A percentile compares a stretch with the other conserved stretches of the same genome.
Evolutionary conservation across 2,329 filamentous ascomycete species (phyloP).

Genomic region (Talaromyces atroroseus): DNA sequence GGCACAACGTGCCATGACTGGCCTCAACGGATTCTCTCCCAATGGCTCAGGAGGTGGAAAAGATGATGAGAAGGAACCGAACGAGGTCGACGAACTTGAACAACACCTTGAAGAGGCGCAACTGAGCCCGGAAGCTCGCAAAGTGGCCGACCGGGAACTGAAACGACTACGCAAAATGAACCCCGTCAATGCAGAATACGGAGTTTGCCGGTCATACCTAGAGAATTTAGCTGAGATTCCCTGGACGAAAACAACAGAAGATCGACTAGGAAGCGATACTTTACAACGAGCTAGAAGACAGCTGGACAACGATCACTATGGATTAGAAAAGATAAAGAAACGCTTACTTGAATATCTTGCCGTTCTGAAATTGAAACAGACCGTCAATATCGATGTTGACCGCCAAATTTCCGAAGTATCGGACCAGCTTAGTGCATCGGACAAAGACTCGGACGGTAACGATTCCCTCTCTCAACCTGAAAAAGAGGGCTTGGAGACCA

Average conservation of each 20-base stretch:
- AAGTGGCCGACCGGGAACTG: conserved; percentile 85
- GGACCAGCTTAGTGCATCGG: conserved; percentile 19
- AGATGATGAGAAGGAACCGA: conserved; percentile 71
- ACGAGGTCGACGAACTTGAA: conserved; percentile 86
- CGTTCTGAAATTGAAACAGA: conserved; percentile 91
- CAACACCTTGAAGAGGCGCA: conserved; percentile 78
- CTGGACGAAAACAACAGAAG: conserved; percentile 79
- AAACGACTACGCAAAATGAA: conserved; percentile 91
- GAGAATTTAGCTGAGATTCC: conserved; percentile 93
- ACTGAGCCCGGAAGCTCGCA: conserved; percentile 76
- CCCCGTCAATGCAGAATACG: conserved; percentile 91
- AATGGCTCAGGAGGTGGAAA: conserved; percentile 39
- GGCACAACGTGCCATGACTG: conserved; percentile 39
- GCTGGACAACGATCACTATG: conserved; percentile 93
- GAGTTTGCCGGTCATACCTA: conserved; percentile 86
- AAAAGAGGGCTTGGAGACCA: conserved; percentile 49
- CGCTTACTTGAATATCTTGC: conserved; percentile 90
- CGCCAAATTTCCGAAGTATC: conserved; percentile 60
- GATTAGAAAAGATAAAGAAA: conserved; percentile 95
- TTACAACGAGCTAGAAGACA: conserved; percentile 76
- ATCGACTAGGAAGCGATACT: conserved; percentile 77
- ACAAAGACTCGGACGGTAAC: conserved; percentile 54
- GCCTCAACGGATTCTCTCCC: conserved; percentile 36
- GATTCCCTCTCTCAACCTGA: conserved; percentile 43
- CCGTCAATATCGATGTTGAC: conserved; percentile 77